A percentile compares a stretch with the other conserved stretches of the same genome.
These are phyloP conservation scores for Tremellales sp. DNA, from an alignment of 1,284 basidiomycete species.

Conservation along the genomic window DNA sequence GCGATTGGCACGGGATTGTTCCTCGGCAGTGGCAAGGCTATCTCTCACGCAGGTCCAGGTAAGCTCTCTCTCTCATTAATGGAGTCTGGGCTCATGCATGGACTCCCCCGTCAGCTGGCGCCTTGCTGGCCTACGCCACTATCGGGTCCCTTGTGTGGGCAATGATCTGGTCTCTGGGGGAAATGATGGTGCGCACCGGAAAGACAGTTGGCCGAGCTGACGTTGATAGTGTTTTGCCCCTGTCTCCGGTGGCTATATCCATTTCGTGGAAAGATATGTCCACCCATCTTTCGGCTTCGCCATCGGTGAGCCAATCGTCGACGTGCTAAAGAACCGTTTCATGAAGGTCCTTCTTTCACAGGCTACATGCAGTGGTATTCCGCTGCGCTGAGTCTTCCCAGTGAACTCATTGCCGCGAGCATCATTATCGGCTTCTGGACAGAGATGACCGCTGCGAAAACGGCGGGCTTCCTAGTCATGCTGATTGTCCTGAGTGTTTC, in stretches of 20 bases:
- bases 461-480: slow-evolving; percentile 12
- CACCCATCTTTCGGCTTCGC: slow-evolving; percentile 39
- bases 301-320: slow-evolving; percentile 34
- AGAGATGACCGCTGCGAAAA: slow-evolving; percentile 49
- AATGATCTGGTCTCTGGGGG: no score
- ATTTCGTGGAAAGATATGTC: slow-evolving; percentile 35
- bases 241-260: slow-evolving; percentile 44
- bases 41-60: slow-evolving; percentile 51
- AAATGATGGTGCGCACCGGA: no score
- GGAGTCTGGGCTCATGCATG: no score
- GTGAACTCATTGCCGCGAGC: slow-evolving; percentile 71
- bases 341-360: no score
- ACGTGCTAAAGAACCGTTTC: no score
- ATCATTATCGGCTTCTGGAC: slow-evolving; percentile 72
- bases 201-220: no score
- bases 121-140: slow-evolving; percentile 28
- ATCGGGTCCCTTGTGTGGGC: slow-evolving; percentile 23
- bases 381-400: slow-evolving; percentile 60
- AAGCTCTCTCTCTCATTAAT: no score
- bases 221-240: no score
- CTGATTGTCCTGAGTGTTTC: slow-evolving; percentile 12
- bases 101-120: no score
- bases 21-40: slow-evolving; percentile 64
- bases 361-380: no score
- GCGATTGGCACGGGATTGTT: slow-evolving; percentile 64